Percentiles rank a stretch among this genome's conserved stretches.
Conservation (phyloP, 805 yeast genomes). For the Sporopachydermia lactativora region DNA sequence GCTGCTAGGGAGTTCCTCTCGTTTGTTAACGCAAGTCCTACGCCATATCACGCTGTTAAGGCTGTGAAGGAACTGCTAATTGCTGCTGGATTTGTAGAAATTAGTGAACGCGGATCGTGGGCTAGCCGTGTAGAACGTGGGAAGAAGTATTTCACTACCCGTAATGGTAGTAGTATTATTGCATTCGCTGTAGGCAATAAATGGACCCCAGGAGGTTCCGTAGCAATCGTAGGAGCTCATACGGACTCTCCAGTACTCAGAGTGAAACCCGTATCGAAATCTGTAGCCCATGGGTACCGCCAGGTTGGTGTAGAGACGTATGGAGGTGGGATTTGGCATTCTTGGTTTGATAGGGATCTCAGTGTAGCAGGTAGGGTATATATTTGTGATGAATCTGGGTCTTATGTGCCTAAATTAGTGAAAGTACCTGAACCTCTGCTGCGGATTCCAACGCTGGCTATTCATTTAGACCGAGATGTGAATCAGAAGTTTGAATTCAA, state of each 20-base stretch:
- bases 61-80: conserved; percentile 40
- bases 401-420: conserved; percentile 50
- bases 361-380: conserved; percentile 86
- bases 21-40: conserved; percentile 75
- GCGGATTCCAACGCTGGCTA: conserved; percentile 90
- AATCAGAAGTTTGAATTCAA: conserved; percentile 76
- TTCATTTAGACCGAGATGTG: conserved; percentile 72
- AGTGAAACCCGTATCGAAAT: conserved; percentile 75
- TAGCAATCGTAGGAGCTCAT: conserved; percentile 89
- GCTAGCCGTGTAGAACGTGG: conserved; percentile 34
- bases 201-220: conserved; percentile 66
- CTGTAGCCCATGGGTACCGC: conserved; percentile 54
- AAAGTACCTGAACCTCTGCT: conserved; percentile 74
- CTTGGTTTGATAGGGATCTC: conserved; percentile 94
- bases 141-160: conserved; percentile 70
- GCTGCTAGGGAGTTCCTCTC: conserved; percentile 49
- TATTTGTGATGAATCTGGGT: conserved; percentile 36
- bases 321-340: conserved; percentile 94
- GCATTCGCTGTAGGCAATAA: conserved; percentile 73
- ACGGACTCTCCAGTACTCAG: conserved; percentile 88
- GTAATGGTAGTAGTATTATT: conserved; percentile 79
- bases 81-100: conserved; percentile 55
- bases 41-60: conserved; percentile 88
- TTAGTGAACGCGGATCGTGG: conserved; percentile 67
- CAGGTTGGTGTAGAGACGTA: conserved; percentile 91